These are phyloP conservation scores for Cicer yamashitae DNA, from an alignment of 306 rosid genomes.

Conservation along the genomic window DNA sequence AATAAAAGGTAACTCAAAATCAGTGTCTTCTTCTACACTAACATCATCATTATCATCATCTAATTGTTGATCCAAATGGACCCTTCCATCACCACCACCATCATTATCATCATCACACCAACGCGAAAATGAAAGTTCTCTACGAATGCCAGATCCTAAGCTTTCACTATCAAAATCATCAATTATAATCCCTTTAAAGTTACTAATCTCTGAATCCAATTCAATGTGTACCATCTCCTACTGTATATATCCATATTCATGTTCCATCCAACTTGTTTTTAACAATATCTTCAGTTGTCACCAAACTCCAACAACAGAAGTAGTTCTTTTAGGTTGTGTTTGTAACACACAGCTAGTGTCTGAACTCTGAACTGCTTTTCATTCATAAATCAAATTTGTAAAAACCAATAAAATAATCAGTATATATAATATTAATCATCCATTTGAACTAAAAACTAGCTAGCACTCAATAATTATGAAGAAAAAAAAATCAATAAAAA, in stretches of 20 bases:
- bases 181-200: slow-evolving; percentile 32
- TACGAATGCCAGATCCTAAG: slow-evolving; percentile 52
- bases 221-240: slow-evolving; percentile 70
- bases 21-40: slow-evolving; percentile 58
- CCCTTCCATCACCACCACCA: slow-evolving; percentile 57
- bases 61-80: slow-evolving; percentile 50
- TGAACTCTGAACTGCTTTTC: slow-evolving; percentile 12
- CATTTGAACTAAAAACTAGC: slow-evolving; percentile 31
- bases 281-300: slow-evolving; percentile 36
- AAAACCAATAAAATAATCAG: slow-evolving; percentile 27
- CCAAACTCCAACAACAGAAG: slow-evolving; percentile 43
- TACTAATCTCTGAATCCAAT: slow-evolving; percentile 54
- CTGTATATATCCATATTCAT: slow-evolving; percentile 50
- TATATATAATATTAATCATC: not conserved
- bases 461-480: not conserved
- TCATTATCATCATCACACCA: slow-evolving; percentile 68
- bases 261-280: slow-evolving; percentile 41
- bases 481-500: slow-evolving; percentile 39
- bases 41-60: slow-evolving; percentile 53
- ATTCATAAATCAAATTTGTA: slow-evolving; percentile 29
- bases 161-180: slow-evolving; percentile 44
- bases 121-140: slow-evolving; percentile 76
- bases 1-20: slow-evolving; percentile 64
- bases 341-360: slow-evolving; percentile 40
- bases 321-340: slow-evolving; percentile 16